These are phyloP conservation scores for Arabis hirsuta DNA, from an alignment of 345 rosid genomes.

Conservation along the genomic window DNA sequence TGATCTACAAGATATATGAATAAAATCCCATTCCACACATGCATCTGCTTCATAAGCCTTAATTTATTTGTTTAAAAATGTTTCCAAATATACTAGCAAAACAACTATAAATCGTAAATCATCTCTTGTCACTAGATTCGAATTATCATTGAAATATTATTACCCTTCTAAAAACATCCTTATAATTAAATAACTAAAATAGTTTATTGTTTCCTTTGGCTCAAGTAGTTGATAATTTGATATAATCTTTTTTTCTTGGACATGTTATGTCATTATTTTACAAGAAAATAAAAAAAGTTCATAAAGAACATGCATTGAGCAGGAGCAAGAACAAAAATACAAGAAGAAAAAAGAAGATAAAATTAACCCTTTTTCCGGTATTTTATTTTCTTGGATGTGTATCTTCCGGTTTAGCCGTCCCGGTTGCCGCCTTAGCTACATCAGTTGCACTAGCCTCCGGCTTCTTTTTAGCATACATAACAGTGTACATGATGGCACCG, in stretches of 20 bases:
- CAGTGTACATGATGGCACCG: constrained; percentile 53
- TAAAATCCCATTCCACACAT: constrained; percentile 56
- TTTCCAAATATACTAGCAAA: background rate
- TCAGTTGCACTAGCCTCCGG: constrained; percentile 61
- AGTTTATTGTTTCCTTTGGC: background rate
- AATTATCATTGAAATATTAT: background rate
- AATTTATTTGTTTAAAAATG: constrained; percentile 23
- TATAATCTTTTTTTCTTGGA: background rate
- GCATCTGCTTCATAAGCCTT: constrained; percentile 63
- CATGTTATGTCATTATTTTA: constrained; percentile 27
- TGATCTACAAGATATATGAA: constrained; percentile 34
- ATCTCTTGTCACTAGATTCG: background rate
- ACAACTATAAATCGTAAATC: background rate
- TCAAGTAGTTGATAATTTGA: background rate
- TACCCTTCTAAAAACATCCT: too few relatives aligned
- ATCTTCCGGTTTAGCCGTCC: constrained; percentile 53
- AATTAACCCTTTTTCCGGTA: background rate
- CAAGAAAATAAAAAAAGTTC: constrained; percentile 8
- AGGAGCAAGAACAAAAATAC: constrained; percentile 10
- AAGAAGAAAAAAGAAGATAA: background rate
- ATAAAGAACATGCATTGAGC: constrained; percentile 7
- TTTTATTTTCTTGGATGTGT: constrained; percentile 62
- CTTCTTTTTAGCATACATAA: constrained; percentile 58
- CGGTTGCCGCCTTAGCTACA: constrained; percentile 56
- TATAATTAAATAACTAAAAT: too few relatives aligned